These are phyloP conservation scores for Drechslerella dactyloides DNA, from an alignment of 2,329 filamentous ascomycete species.

Conservation along the genomic window DNA sequence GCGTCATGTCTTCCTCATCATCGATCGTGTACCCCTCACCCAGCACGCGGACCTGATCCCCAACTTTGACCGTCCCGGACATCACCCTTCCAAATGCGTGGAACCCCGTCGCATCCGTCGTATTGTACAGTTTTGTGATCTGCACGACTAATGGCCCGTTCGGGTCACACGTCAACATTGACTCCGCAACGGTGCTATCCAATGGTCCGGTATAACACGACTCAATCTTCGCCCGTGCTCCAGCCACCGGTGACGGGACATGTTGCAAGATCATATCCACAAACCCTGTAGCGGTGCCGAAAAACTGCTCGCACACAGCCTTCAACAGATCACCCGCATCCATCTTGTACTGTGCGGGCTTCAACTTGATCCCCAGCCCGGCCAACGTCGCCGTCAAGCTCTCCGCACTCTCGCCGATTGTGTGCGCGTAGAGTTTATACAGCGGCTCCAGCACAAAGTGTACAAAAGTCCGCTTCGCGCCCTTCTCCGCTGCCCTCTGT, in stretches of 20 bases:
- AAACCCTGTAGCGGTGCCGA: conserved; percentile 85
- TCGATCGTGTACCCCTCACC: conserved; percentile 96
- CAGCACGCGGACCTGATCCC: conserved; percentile 83
- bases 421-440: conserved; percentile 83
- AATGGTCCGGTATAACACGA: conserved; percentile 90
- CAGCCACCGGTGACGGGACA: conserved; percentile 82
- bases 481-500: conserved; percentile 76
- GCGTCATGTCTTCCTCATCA: conserved; percentile 96
- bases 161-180: conserved; percentile 82
- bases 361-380: conserved; percentile 80
- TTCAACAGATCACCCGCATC: conserved; percentile 89
- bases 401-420: conserved; percentile 85
- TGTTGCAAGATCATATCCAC: conserved; percentile 95
- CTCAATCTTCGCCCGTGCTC: conserved; percentile 76
- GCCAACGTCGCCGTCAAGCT: conserved; percentile 80
- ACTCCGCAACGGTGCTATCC: conserved; percentile 77
- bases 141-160: conserved; percentile 92
- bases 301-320: conserved; percentile 92
- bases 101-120: conserved; percentile 87
- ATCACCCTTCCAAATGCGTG: conserved; percentile 88
- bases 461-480: conserved; percentile 84
- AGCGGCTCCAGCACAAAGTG: conserved; percentile 95
- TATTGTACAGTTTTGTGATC: conserved; percentile 90
- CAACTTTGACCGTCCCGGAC: conserved; percentile 85
- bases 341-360: conserved; percentile 87